Evolutionary conservation across 148 eudicot species (phyloP), one percentile per base, ranked within the genome.

Genomic region (Heliamphora exappendiculata): DNA sequence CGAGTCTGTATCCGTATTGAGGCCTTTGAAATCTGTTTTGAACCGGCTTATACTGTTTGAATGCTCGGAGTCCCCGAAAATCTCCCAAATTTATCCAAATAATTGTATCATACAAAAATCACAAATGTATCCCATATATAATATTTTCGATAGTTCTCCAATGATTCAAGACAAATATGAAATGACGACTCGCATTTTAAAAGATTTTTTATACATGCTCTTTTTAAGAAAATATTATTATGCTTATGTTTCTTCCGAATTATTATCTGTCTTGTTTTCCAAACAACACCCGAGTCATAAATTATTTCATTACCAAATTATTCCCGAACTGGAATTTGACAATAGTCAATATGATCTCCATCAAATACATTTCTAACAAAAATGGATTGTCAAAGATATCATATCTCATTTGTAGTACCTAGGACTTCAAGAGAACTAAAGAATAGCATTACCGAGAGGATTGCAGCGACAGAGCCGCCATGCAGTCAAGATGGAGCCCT

Each of bases 391-490:
- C 19, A 72, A 11, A n/a, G 13, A 3, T 11, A 36, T 24, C 1
- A 13, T 24, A 20, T 34, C 45, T 11, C 37, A 50, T 14, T 13
- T 34, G 31, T 51, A 7, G 49, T 22, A 63, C 63, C 10, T n/a
- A 29, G 2, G 20, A 29, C 58, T 49, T 31, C 24, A 34, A 45
- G 54, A 45, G 17, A 80, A 29, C 13, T 29, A 0, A 37, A 13
- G 53, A 67, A 36, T 37, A 39, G 45, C 17, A 57, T 34, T 80
- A 94, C 98, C 98, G 24, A 92, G 88, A 49, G 98, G 98, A 85
- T 92, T 90, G 82, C 98, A 94, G 51, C 97, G 98, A 78, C 98
- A 94, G 36, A 94, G 72, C 36, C 98, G 97, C 85, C 93, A 94
- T 62, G 84, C 87, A 58, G 96, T 94, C 88, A 94, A 85, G 66